A percentile compares a stretch with the other conserved stretches of the same genome.
Evolutionary conservation across 345 rosid species (phyloP).

Genomic region (Streptanthus diversifolius): DNA sequence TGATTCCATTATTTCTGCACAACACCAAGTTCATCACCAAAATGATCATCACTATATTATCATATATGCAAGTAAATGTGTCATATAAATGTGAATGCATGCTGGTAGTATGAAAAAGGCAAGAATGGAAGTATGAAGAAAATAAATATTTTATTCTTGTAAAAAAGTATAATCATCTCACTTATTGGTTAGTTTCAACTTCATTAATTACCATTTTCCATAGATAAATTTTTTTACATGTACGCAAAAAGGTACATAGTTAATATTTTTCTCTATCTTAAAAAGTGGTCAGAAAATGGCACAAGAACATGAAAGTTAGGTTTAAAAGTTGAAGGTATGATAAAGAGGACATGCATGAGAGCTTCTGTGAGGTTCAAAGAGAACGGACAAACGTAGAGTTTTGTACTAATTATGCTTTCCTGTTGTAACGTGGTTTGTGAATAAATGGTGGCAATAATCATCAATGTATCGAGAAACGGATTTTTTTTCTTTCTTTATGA

Average conservation of each 20-base stretch:
- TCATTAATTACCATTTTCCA: neutral
- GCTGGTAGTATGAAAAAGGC: neutral
- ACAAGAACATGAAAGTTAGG: conserved; percentile 23
- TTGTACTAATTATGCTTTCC: conserved; percentile 81
- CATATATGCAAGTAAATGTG: neutral
- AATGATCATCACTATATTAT: neutral
- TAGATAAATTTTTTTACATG: conserved; percentile 15
- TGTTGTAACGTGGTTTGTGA: conserved; percentile 50
- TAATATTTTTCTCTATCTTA: neutral
- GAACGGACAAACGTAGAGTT: conserved; percentile 55
- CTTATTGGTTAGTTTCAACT: conserved; percentile 46
- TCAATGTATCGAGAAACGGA: conserved; percentile 66
- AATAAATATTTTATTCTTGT: conserved; percentile 17
- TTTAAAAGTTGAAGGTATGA: neutral
- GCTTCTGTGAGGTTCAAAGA: conserved; percentile 31
- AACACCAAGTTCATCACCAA: conserved; percentile 46
- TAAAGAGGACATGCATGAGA: conserved; percentile 21
- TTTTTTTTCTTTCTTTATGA: conserved; percentile 23
- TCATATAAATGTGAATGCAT: neutral
- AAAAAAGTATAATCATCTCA: conserved; percentile 48
- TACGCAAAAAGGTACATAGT: neutral
- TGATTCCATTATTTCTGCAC: conserved; percentile 70
- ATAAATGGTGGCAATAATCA: conserved; percentile 81
- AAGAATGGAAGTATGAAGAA: neutral
- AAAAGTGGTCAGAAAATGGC: conserved; percentile 3